phyloP scores from a whole-genome alignment of 2,329 filamentous ascomycete genomes.

The Leptographium wingfieldii region DNA sequence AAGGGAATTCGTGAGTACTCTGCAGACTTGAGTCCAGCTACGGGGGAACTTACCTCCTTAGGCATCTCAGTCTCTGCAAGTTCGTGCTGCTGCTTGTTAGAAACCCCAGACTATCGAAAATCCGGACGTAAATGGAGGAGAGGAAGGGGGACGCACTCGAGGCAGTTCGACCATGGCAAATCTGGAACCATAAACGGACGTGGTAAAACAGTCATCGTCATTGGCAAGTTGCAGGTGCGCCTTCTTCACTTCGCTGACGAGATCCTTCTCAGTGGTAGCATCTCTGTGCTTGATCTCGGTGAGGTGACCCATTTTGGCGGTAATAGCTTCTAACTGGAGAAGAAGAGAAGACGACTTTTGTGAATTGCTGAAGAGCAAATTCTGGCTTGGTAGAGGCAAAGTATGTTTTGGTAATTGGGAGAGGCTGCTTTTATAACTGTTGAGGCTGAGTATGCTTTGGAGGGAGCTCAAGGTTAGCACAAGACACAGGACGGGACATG shows the following conservation, averaged over 20 bases:
- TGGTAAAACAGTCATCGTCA: constrained; percentile 49
- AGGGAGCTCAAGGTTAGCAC: not conserved
- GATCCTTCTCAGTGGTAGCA: constrained; percentile 13
- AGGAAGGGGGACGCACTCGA: constrained; percentile 14
- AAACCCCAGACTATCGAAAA: not conserved
- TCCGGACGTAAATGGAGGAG: not conserved
- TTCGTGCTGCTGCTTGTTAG: constrained; percentile 38
- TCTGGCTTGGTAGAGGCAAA: not conserved
- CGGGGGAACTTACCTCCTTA: constrained; percentile 35
- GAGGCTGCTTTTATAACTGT: not conserved
- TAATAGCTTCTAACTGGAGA: not conserved
- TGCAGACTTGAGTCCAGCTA: not conserved
- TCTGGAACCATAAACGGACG: constrained; percentile 76
- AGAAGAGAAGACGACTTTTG: not conserved
- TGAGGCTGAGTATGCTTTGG: not conserved
- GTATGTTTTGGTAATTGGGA: not conserved
- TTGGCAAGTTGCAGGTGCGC: constrained; percentile 35
- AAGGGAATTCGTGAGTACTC: not conserved
- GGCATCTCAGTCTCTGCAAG: constrained; percentile 92
- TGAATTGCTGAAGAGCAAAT: not conserved
- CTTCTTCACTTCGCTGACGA: constrained; percentile 27
- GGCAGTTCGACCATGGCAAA: constrained; percentile 76
- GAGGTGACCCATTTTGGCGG: constrained; percentile 38
- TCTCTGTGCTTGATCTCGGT: constrained; percentile 25
- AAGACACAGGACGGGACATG: not conserved